Evolutionary conservation across 495 filamentous ascomycete species (phyloP).

Genomic region (Trichocladium uniseriatum): DNA sequence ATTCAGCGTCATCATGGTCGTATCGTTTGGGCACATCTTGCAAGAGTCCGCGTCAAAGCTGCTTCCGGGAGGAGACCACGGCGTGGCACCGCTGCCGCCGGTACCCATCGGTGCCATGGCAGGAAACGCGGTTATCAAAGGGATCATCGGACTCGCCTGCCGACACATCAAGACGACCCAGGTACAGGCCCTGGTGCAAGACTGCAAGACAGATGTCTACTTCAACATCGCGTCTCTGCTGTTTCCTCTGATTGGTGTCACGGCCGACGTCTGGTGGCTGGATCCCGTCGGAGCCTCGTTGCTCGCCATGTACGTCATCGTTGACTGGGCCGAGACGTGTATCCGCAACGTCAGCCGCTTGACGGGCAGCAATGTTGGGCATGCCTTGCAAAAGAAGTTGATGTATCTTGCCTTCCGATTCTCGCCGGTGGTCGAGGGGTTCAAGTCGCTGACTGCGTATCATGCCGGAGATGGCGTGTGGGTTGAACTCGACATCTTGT

Average conservation of each 20-base stretch:
- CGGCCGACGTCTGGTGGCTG: conserved; percentile 39
- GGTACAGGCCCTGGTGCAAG: conserved; percentile 42
- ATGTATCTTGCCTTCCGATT: conserved; percentile 39
- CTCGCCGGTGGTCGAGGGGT: conserved; percentile 35
- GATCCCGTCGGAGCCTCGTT: conserved; percentile 38
- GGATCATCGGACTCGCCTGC: conserved; percentile 38
- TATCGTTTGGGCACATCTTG: conserved; percentile 41
- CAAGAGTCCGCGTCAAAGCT: conserved; percentile 39
- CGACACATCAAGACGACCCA: conserved; percentile 40
- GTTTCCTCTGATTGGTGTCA: conserved; percentile 37
- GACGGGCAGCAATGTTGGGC: conserved; percentile 30
- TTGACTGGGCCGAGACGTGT: conserved; percentile 40
- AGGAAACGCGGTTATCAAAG: conserved; percentile 37
- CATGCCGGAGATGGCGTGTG: conserved; percentile 42
- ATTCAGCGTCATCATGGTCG: conserved; percentile 45
- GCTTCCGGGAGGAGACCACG: conserved; percentile 26
- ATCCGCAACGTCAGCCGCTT: conserved; percentile 39
- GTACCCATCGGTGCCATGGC: conserved; percentile 36
- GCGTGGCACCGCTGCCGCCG: conserved; percentile 21
- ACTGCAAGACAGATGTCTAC: conserved; percentile 42
- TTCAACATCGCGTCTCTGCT: conserved; percentile 43
- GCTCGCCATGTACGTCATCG: conserved; percentile 42
- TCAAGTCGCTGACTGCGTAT: conserved; percentile 39
- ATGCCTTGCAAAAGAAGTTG: conserved; percentile 31
- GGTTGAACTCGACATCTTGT: conserved; percentile 40